These are phyloP conservation scores for Cucumis cinereus DNA, from an alignment of 306 rosid genomes.

Conservation along the genomic window DNA sequence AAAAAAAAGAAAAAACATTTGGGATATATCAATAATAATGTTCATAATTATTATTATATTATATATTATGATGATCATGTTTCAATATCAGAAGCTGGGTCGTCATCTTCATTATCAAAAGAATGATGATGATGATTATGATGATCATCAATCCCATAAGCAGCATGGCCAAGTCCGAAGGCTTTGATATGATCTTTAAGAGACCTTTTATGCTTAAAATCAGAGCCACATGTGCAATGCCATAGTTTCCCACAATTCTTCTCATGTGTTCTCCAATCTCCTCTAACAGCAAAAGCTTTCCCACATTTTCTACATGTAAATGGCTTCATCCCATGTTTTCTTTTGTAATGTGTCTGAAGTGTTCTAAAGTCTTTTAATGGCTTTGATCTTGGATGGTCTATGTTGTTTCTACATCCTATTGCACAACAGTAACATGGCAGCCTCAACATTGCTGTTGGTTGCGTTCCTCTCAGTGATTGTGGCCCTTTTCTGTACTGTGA, in stretches of 20 bases:
- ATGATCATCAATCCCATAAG: conserved; percentile 40
- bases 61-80: conserved; percentile 14
- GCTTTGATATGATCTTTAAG: conserved; percentile 87
- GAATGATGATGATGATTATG: conserved; percentile 17
- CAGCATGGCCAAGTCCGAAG: conserved; percentile 65
- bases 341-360: conserved; percentile 92
- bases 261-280: conserved; percentile 97
- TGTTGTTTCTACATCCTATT: conserved; percentile 80
- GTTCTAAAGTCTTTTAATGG: conserved; percentile 85
- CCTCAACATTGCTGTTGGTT: conserved; percentile 92
- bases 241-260: conserved; percentile 92
- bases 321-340: conserved; percentile 87
- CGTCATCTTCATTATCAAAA: conserved; percentile 42
- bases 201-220: conserved; percentile 85
- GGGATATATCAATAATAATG: not conserved
- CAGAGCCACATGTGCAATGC: conserved; percentile 94
- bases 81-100: conserved; percentile 52
- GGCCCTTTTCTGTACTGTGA: conserved; percentile 87
- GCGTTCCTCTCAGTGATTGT: conserved; percentile 80
- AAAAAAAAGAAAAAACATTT: not conserved
- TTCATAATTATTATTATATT: not conserved
- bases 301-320: conserved; percentile 81
- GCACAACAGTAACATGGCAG: conserved; percentile 89
- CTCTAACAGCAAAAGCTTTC: conserved; percentile 88
- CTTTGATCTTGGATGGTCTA: conserved; percentile 79